Evolutionary conservation across 1,139 yeast genomes (phyloP), one percentile per base, ranked within the genome.

Genomic region (Hemisphaericaspora subhashii): DNA sequence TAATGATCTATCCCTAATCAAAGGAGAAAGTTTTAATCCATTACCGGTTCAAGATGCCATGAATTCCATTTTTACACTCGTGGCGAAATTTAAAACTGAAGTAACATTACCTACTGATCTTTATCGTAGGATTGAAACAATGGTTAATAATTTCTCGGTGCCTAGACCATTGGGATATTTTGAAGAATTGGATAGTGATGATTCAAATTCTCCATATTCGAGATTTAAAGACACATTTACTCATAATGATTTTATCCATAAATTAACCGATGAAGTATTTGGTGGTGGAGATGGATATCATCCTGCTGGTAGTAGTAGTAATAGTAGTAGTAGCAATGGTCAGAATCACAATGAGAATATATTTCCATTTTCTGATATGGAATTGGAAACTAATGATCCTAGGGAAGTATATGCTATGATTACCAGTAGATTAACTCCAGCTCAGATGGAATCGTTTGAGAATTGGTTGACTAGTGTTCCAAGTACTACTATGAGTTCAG

Each of bases 1-100:
- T 16, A 43, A 50, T 37, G 52, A 49, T 16, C 22, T 38, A n/a
- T 26, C 37, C 33, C 34, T 20, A 8, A 36, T 23, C 34, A 41
- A 10, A 37, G 40, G 25, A n/a, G 39, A 23, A 26, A 30, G 25
- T 23, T 35, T 24, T 10, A 35, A 35, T 36, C 16, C 36, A 25
- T 9, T 30, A 1, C 38, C 40, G 1, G 24, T 29, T 16, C 34
- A 34, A 14, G 25, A 35, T 13, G 42, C 46, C 10, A 23, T 41
- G 17, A 22, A 27, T 16, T 38, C 42, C n/a, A 35, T 44, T 3
- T 43, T 45, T 29, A 31, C 29, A 10, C 26, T 45, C 10, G 36
- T 43, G 16, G 16, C 37, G 9, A 36, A 37, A 27, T 43, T 45
- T 23, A 41, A 43, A 22, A 38, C 43, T n/a, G 46, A 45, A 22